Evolutionary conservation across 2,329 filamentous ascomycete species (phyloP).

Genomic region (Aspergillus viridinutans): DNA sequence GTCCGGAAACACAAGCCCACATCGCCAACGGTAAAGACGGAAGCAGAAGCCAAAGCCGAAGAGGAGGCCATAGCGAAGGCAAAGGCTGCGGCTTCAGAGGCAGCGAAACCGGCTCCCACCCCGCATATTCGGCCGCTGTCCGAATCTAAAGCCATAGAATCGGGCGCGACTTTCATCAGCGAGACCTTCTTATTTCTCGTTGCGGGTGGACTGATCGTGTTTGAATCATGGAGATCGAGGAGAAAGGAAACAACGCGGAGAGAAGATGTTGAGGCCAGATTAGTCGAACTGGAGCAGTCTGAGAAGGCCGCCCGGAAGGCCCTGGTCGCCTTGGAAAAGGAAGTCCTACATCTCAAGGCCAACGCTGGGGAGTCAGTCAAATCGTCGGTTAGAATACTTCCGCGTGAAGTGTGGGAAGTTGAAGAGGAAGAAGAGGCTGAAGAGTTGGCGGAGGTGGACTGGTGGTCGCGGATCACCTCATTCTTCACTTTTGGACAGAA

Average conservation of each 20-base stretch:
- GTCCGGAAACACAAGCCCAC: constrained; percentile 51
- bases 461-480: constrained; percentile 32
- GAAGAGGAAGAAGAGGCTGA: constrained; percentile 26
- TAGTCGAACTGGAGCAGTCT: constrained; percentile 55
- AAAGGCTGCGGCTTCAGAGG: constrained; percentile 42
- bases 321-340: constrained; percentile 44
- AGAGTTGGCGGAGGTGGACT: constrained; percentile 24
- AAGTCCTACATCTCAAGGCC: constrained; percentile 39
- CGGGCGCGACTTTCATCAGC: constrained; percentile 65
- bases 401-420: constrained; percentile 38
- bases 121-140: constrained; percentile 61
- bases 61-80: constrained; percentile 45
- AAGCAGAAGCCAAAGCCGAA: constrained; percentile 55
- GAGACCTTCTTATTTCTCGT: constrained; percentile 64
- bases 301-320: constrained; percentile 39
- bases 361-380: constrained; percentile 32
- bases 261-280: constrained; percentile 57
- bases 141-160: constrained; percentile 65
- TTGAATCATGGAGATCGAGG: constrained; percentile 58
- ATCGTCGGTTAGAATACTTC: constrained; percentile 31
- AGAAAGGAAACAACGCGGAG: constrained; percentile 57
- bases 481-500: constrained; percentile 26
- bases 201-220: constrained; percentile 58
- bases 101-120: constrained; percentile 44
- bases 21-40: constrained; percentile 58